Percentiles rank a stretch among this genome's conserved stretches.
phyloP scores from a whole-genome alignment of 768 basidiomycete genomes.

The Crucibulum laeve region DNA sequence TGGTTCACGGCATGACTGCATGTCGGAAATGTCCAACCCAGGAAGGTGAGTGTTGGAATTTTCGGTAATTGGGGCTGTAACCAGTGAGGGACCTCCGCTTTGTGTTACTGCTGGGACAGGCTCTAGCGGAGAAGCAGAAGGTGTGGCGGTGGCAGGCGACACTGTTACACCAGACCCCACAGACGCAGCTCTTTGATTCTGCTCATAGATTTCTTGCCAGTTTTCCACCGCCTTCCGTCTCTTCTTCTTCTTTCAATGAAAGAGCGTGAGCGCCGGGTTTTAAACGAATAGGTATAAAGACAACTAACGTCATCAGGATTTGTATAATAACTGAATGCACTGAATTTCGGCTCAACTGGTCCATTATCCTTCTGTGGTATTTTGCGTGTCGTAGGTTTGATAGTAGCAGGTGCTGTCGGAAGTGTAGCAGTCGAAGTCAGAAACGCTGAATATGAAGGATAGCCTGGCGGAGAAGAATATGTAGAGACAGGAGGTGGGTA shows the following conservation, averaged over 20 bases:
- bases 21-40: too few species aligned
- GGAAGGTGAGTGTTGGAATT: too few species aligned
- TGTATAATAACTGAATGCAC: background rate
- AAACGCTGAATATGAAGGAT: background rate
- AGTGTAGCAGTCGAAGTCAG: background rate
- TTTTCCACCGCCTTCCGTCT: conserved; percentile 14
- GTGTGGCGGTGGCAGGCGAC: background rate
- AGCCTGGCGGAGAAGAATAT: background rate
- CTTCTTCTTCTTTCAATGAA: conserved; percentile 9
- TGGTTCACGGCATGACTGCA: too few species aligned
- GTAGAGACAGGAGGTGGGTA: background rate
- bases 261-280: background rate
- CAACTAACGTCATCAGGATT: background rate
- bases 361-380: background rate
- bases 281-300: background rate
- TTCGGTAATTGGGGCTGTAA: too few species aligned
- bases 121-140: background rate
- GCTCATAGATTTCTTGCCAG: conserved; percentile 2
- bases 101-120: too few species aligned
- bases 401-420: background rate
- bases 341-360: background rate
- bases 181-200: background rate
- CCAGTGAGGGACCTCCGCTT: too few species aligned
- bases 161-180: too few species aligned
- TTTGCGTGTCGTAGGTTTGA: background rate